Evolutionary conservation across 2,329 filamentous ascomycete species (phyloP).

Genomic region (Zasmidium angulare): DNA sequence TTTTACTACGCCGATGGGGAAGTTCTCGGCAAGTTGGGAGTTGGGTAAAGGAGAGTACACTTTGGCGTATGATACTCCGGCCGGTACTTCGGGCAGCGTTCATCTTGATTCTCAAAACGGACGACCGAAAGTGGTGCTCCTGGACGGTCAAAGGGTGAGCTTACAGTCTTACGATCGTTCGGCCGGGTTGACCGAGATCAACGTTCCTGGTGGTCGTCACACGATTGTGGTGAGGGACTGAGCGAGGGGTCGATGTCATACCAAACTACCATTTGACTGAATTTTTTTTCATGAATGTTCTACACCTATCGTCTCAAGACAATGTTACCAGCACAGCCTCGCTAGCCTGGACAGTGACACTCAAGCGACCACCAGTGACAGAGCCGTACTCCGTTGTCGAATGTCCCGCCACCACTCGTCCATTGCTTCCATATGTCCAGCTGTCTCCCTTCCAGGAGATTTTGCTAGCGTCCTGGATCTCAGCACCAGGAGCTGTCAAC

Average conservation of each 20-base stretch:
- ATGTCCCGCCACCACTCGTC: neutral
- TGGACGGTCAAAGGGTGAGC: neutral
- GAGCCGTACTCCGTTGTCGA: slow-evolving; percentile 1
- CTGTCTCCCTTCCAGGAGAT: slow-evolving; percentile 15
- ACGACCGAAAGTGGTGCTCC: neutral
- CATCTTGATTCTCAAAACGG: neutral
- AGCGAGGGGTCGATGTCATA: neutral
- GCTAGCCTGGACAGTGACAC: slow-evolving; percentile 6
- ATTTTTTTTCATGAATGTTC: no score
- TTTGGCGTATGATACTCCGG: neutral
- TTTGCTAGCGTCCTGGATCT: slow-evolving; percentile 11
- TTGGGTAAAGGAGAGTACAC: neutral
- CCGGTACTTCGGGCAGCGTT: neutral
- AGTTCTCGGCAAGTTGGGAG: neutral
- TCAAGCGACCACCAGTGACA: neutral
- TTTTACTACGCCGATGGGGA: neutral
- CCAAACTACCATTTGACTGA: no score
- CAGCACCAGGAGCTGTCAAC: slow-evolving; percentile 12
- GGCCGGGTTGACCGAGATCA: neutral
- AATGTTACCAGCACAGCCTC: slow-evolving; percentile 12
- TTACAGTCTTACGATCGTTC: neutral
- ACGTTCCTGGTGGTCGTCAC: neutral
- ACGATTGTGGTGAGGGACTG: neutral
- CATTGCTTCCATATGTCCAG: slow-evolving; percentile 12
- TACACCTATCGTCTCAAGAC: no score